These are phyloP conservation scores for Benincasa hispida DNA, from an alignment of 306 rosid species.

Conservation along the genomic window DNA sequence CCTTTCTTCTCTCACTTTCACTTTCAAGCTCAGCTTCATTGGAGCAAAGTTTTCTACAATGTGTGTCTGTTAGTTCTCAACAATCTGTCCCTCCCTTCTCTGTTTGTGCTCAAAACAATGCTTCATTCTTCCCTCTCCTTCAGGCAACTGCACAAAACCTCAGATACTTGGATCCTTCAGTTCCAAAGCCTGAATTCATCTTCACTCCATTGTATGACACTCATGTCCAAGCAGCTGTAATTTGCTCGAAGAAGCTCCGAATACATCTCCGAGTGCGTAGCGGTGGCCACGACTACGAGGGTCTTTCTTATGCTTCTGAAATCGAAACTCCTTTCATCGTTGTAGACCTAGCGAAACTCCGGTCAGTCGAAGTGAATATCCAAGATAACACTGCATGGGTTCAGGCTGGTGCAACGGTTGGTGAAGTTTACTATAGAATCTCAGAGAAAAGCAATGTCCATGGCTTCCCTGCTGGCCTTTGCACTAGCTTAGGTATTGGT, in stretches of 20 bases:
- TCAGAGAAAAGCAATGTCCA: conserved; percentile 43
- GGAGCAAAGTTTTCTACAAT: conserved; percentile 28
- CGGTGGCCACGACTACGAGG: conserved; percentile 86
- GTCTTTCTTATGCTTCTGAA: conserved; percentile 52
- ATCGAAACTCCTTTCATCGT: conserved; percentile 42
- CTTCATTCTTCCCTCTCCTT: conserved; percentile 33
- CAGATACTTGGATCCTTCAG: conserved; percentile 34
- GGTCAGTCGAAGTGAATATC: conserved; percentile 26
- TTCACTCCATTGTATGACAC: conserved; percentile 43
- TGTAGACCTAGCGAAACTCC: conserved; percentile 49
- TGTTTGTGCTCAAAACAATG: conserved; percentile 27
- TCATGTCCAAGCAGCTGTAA: conserved; percentile 52
- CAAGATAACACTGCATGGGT: conserved; percentile 49
- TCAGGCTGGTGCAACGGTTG: conserved; percentile 69
- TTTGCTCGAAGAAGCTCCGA: conserved; percentile 42
- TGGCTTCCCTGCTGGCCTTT: conserved; percentile 76
- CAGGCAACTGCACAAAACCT: conserved; percentile 62
- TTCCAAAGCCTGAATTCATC: conserved; percentile 61
- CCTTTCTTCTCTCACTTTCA: conserved; percentile 23
- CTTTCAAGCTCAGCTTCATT: conserved; percentile 20
- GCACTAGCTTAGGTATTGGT: conserved; percentile 70
- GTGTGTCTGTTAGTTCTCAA: conserved; percentile 27
- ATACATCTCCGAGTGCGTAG: conserved; percentile 57
- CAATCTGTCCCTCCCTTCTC: conserved; percentile 23
- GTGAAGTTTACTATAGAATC: conserved; percentile 68